A percentile compares a stretch with the other conserved stretches of the same genome.
These are phyloP conservation scores for Triticum aestivum DNA, from an alignment of 176 grass and related monocot genomes.

Conservation along the genomic window DNA sequence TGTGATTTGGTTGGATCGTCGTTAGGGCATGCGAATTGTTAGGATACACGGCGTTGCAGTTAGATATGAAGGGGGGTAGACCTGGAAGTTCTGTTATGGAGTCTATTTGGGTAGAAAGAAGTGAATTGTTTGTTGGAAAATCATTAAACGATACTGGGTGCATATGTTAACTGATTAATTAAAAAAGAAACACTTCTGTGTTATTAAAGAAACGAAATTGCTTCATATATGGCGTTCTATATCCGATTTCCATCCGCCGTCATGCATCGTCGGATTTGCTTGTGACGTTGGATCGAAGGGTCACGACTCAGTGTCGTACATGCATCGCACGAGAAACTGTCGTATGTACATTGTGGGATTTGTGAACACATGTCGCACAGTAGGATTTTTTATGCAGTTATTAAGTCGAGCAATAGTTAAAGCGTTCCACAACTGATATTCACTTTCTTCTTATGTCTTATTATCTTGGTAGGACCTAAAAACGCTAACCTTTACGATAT, in stretches of 20 bases:
- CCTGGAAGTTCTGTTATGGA: background rate
- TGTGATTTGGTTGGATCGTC: background rate
- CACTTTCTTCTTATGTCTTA: background rate
- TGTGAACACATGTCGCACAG: background rate
- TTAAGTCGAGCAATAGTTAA: background rate
- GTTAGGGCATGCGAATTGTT: background rate
- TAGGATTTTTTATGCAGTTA: background rate
- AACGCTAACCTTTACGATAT: background rate
- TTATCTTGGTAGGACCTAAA: background rate
- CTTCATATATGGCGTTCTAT: too few species aligned
- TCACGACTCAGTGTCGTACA: too few species aligned
- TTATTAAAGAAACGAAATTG: background rate
- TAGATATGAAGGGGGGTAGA: background rate
- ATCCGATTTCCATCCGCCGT: too few species aligned
- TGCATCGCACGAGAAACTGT: too few species aligned
- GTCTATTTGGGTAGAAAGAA: background rate
- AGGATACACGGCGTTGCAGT: background rate
- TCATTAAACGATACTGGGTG: background rate
- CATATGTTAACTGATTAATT: background rate
- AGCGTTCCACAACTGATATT: background rate
- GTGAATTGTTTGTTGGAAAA: background rate
- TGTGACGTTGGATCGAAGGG: too few species aligned
- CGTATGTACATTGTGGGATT: background rate
- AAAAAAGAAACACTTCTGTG: background rate
- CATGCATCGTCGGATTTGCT: too few species aligned